Percentiles rank a stretch among this genome's conserved stretches.
phyloP scores from a whole-genome alignment of 148 eudicot species.

The Vaccinium macrocarpon region DNA sequence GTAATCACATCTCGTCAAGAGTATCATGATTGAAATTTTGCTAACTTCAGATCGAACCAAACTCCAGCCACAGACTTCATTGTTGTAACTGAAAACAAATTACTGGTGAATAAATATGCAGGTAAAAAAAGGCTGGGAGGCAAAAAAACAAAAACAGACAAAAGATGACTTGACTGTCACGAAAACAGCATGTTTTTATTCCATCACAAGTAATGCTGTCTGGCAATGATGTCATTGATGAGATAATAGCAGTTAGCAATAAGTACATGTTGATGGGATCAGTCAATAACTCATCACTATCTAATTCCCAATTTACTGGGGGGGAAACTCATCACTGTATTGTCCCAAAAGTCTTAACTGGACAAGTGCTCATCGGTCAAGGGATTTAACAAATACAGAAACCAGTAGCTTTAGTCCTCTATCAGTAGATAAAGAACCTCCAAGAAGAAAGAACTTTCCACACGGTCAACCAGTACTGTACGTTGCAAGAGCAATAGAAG shows the following conservation, averaged over 20 bases:
- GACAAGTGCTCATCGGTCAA: background rate
- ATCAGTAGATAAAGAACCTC: background rate
- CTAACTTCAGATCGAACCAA: conserved; percentile 64
- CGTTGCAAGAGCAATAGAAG: background rate
- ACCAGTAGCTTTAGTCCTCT: background rate
- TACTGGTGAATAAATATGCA: background rate
- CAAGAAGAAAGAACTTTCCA: background rate
- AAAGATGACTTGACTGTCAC: background rate
- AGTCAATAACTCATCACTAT: background rate
- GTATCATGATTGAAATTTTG: conserved; percentile 62
- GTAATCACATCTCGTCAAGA: conserved; percentile 82
- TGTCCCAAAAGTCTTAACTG: background rate
- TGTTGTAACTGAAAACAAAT: conserved; percentile 43
- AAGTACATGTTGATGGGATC: background rate
- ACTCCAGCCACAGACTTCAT: conserved; percentile 49
- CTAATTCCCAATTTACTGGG: too few species aligned
- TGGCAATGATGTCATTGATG: background rate
- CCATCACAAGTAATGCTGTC: background rate
- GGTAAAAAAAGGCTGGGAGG: background rate
- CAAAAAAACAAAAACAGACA: background rate
- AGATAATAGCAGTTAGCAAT: conserved; percentile 9
- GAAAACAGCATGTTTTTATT: background rate
- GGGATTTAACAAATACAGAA: background rate
- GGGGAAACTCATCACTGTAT: too few species aligned
- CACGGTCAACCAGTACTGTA: background rate